Conservation (phyloP, 2,329 filamentous ascomycete species). For the Graphiopsis chlorocephala region DNA sequence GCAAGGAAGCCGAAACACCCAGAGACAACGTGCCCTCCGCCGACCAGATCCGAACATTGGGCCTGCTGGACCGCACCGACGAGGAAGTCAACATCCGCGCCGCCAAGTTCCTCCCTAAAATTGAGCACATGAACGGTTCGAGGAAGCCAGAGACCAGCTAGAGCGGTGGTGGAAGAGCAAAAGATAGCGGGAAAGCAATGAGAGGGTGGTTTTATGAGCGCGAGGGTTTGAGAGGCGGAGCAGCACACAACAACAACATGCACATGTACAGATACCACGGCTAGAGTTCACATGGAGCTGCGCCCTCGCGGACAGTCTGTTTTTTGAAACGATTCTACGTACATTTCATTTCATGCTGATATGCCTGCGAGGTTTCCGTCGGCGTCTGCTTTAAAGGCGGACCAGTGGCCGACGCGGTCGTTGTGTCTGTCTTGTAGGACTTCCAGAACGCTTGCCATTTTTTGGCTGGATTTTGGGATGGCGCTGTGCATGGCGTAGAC, state of each 20-base stretch:
- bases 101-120: conserved; percentile 41
- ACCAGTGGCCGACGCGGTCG: conserved; percentile 41
- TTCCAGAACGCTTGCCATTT: conserved; percentile 41
- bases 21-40: conserved; percentile 73
- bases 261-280: conserved; percentile 16
- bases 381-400: conserved; percentile 22
- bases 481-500: conserved; percentile 26
- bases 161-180: conserved; percentile 19
- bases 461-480: conserved; percentile 14
- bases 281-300: conserved; percentile 15
- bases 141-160: conserved; percentile 13
- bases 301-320: conserved; percentile 11
- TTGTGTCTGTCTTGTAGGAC: conserved; percentile 43
- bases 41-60: conserved; percentile 83
- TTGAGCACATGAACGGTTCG: conserved; percentile 18
- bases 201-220: neutral
- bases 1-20: conserved; percentile 69
- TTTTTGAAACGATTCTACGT: neutral
- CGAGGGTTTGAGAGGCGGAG: conserved; percentile 2
- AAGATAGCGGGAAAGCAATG: conserved; percentile 13
- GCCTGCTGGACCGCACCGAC: conserved; percentile 72
- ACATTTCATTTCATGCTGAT: conserved; percentile 2
- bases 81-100: conserved; percentile 62
- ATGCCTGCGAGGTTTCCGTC: conserved; percentile 22
- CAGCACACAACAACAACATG: conserved; percentile 15